These are phyloP conservation scores for Meyerozyma sp. DNA, from an alignment of 1,139 yeast species.

Conservation along the genomic window DNA sequence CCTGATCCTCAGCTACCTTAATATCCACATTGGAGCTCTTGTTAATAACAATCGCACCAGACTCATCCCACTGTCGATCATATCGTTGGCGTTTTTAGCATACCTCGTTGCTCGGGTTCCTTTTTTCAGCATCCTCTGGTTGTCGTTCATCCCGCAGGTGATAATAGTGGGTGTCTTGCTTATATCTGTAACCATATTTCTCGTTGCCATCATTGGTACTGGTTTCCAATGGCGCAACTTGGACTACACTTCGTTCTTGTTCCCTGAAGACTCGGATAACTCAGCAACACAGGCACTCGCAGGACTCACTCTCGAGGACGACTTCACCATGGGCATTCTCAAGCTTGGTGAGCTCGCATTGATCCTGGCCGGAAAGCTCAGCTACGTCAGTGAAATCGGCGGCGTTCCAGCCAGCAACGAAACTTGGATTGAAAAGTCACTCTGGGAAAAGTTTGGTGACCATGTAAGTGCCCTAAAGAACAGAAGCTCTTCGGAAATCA, in stretches of 20 bases:
- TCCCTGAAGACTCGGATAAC: conserved; percentile 25
- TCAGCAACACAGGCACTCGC: conserved; percentile 24
- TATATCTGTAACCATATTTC: conserved; percentile 47
- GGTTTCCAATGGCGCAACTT: conserved; percentile 44
- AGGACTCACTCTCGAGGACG: conserved; percentile 43
- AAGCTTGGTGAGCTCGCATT: conserved; percentile 60
- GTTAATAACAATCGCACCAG: conserved; percentile 48
- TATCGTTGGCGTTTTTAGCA: conserved; percentile 46
- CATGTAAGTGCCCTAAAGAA: neutral
- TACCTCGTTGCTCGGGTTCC: conserved; percentile 24
- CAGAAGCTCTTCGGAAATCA: conserved; percentile 5
- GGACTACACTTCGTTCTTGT: conserved; percentile 43
- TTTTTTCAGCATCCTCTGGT: conserved; percentile 51
- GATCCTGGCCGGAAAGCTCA: conserved; percentile 60
- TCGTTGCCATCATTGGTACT: conserved; percentile 55
- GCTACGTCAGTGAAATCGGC: conserved; percentile 58
- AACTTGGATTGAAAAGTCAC: conserved; percentile 55
- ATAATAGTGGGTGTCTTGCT: conserved; percentile 44
- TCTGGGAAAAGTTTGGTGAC: conserved; percentile 16
- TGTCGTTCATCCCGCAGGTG: conserved; percentile 61
- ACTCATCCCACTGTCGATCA: conserved; percentile 54
- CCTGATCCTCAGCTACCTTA: conserved; percentile 50
- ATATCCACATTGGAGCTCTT: conserved; percentile 55
- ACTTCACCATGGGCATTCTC: conserved; percentile 58
- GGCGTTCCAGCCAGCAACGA: conserved; percentile 40